Evolutionary conservation across 129 eudicot genomes (phyloP), one percentile per base, ranked within the genome.

Genomic region (Flaveria brownii): DNA sequence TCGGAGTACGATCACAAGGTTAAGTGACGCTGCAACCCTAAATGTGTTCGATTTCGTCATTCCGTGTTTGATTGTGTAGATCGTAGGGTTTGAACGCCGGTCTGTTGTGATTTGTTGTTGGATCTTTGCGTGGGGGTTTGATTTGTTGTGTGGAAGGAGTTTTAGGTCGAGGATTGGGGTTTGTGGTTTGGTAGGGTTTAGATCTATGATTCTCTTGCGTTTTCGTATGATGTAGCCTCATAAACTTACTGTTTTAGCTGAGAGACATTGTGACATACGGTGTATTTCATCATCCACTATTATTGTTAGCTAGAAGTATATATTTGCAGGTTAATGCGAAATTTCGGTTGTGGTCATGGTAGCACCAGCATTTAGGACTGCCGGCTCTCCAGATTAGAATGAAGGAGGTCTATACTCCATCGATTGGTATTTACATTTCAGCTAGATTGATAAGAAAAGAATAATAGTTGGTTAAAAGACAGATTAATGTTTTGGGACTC

Each of bases 1-100:
- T 84, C 92, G 30, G 97, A 91, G 82, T 84, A 83, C 41, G 97
- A 91, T 84, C 96, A 91, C 85, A 91, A 85, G 96, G 97, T 91
- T 75, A 36, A 61, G 49, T 46, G 15, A 49, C 46, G 25, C 70
- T 13, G 46, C 68, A 69, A 73, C 80, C 84, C 80, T 80, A 80
- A 74, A 36, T 59, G 54, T 9, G 26, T 66, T 25, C 11, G 10
- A 73, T 62, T 80, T 72, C 66, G 46, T 30, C 59, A 70, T 16
- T 39, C 45, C 26, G 1, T 3, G 28, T 79, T 73, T 72, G 3
- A 22, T 80, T 18, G 46, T 25, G 42, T 70, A 71, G 81, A 84
- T 85, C 83, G 41, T 73, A 14, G 4, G 9, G 20, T 65, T 78
- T 70, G 5, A 52, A 41, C 61, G 47, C 26, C 43, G 11, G 39